These are phyloP conservation scores for Thuja plicata DNA, from an alignment of 83 land plant genomes.

Conservation along the genomic window DNA sequence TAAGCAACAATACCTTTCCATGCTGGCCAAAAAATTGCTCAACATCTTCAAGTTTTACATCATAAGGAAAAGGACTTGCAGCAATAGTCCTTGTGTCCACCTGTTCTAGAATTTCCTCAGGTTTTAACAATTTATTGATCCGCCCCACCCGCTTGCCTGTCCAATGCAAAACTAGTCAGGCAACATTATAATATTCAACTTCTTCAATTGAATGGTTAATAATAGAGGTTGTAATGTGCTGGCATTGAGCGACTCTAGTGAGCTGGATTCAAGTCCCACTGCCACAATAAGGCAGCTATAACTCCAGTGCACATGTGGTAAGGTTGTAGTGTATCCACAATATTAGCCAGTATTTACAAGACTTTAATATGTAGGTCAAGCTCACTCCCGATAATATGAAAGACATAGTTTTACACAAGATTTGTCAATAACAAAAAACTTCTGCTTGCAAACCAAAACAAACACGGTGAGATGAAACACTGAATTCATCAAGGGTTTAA, in stretches of 20 bases:
- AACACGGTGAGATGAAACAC: too few species aligned
- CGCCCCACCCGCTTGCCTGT: constrained; percentile 89
- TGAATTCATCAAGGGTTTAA: too few species aligned
- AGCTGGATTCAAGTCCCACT: not conserved
- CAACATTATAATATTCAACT: not conserved
- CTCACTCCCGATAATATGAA: not conserved
- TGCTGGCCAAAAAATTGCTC: constrained; percentile 65
- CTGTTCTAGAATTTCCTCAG: constrained; percentile 81
- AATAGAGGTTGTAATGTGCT: not conserved
- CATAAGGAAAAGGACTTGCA: constrained; percentile 72
- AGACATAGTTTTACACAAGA: not conserved
- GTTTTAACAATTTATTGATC: constrained; percentile 40
- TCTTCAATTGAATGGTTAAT: not conserved
- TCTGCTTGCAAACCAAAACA: not conserved
- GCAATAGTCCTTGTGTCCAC: constrained; percentile 82
- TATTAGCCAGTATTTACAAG: not conserved
- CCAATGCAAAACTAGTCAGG: not conserved
- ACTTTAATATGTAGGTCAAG: not conserved
- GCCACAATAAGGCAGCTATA: not conserved
- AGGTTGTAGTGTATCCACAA: not conserved
- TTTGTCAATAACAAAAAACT: not conserved
- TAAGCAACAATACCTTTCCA: constrained; percentile 58
- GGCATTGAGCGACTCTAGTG: not conserved
- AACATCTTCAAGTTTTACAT: constrained; percentile 69
- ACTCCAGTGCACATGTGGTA: not conserved